phyloP scores from a whole-genome alignment of 768 basidiomycete genomes.

The Auriscalpium vulgare region DNA sequence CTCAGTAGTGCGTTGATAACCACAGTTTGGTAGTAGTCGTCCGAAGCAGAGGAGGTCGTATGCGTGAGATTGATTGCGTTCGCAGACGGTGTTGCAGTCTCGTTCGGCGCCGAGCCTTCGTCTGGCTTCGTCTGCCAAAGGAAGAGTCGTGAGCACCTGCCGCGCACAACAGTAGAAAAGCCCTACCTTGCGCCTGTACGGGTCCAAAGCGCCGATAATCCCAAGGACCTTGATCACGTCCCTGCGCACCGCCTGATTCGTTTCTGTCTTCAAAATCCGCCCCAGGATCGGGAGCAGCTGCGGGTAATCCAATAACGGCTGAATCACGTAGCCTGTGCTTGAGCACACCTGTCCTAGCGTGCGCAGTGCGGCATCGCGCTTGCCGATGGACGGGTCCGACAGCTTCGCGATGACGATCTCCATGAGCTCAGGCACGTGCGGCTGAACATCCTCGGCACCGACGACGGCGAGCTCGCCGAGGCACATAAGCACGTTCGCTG shows the following conservation, averaged over 20 bases:
- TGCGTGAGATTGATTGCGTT: conserved; percentile 65
- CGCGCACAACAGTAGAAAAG: background rate
- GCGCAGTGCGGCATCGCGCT: conserved; percentile 89
- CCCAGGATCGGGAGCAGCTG: conserved; percentile 82
- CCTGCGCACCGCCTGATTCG: conserved; percentile 58
- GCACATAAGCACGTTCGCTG: conserved; percentile 88
- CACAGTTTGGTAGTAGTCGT: conserved; percentile 96
- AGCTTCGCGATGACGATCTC: conserved; percentile 81
- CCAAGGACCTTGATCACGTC: conserved; percentile 95
- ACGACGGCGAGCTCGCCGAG: conserved; percentile 90
- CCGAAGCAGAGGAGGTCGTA: conserved; percentile 58
- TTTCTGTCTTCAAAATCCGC: conserved; percentile 78
- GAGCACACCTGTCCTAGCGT: conserved; percentile 94
- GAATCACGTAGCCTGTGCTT: conserved; percentile 90
- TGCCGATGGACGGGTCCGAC: conserved; percentile 80
- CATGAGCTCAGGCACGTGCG: conserved; percentile 83
- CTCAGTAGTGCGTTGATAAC: conserved; percentile 83
- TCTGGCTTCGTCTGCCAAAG: conserved; percentile 43
- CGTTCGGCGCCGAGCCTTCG: conserved; percentile 39
- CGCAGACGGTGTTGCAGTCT: conserved; percentile 44
- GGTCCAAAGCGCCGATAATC: conserved; percentile 92
- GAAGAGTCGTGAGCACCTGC: no score
- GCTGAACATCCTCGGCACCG: conserved; percentile 84
- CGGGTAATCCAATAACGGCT: conserved; percentile 86
- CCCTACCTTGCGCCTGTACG: conserved; percentile 85